Percentiles rank a stretch among this genome's conserved stretches.
These are phyloP conservation scores for Planoprotostelium fungivorum DNA, from an alignment of 78 protist genomes.

Conservation along the genomic window DNA sequence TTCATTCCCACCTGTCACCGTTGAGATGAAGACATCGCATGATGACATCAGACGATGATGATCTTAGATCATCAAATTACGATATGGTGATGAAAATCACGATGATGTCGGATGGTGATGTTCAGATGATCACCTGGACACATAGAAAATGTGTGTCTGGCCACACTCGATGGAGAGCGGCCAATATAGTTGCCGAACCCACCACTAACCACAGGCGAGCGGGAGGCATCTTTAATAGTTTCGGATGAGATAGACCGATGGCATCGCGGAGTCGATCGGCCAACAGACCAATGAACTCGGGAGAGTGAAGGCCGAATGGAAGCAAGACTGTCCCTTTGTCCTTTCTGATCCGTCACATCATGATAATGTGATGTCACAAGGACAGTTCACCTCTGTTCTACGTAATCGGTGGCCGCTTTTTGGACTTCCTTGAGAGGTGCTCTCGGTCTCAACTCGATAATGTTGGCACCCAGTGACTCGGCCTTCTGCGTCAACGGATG, in stretches of 20 bases:
- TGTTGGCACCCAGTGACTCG: not conserved
- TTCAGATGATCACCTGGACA: not conserved
- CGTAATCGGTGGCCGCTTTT: not conserved
- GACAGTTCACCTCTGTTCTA: not conserved
- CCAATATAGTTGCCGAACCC: not conserved
- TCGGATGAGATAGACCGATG: not conserved
- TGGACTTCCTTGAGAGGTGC: not conserved
- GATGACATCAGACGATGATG: too few species aligned
- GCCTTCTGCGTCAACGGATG: not conserved
- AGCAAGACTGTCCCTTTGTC: not conserved
- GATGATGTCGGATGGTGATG: not conserved
- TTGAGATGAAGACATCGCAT: too few species aligned
- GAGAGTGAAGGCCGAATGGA: not conserved
- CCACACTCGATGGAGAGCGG: not conserved
- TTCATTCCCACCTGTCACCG: slow-evolving; percentile 1
- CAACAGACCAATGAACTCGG: not conserved
- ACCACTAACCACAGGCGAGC: not conserved
- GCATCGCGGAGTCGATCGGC: not conserved
- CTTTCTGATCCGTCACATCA: not conserved
- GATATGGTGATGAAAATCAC: not conserved
- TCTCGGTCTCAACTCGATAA: not conserved
- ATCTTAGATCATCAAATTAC: too few species aligned
- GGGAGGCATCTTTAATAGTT: not conserved
- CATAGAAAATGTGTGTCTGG: not conserved
- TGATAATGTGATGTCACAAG: not conserved